Conservation (phyloP, 2,329 filamentous ascomycete genomes). For the Aspergillus sp. region DNA sequence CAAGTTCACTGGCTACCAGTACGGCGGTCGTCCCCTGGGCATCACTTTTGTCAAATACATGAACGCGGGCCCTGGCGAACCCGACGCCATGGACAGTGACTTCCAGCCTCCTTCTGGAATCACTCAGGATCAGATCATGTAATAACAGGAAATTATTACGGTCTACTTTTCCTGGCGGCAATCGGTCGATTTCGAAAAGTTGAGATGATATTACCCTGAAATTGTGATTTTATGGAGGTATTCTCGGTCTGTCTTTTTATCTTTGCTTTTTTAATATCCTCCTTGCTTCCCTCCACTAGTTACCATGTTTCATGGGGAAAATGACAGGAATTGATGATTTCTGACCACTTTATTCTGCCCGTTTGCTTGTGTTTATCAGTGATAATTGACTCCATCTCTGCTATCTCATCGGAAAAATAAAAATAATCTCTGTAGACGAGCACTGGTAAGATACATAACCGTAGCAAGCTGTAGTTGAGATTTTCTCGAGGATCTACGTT, state of each 20-base stretch:
- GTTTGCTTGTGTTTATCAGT: no score
- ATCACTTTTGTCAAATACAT: constrained; percentile 92
- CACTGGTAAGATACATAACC: no score
- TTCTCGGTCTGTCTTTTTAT: constrained; percentile 4
- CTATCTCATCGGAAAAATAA: no score
- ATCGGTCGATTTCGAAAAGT: constrained; percentile 4
- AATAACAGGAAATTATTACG: constrained; percentile 17
- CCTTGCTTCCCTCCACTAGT: background rate
- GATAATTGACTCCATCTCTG: no score
- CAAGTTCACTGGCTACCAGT: constrained; percentile 97
- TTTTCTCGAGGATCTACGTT: no score
- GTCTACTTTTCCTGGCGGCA: constrained; percentile 1
- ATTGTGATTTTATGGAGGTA: constrained; percentile 1
- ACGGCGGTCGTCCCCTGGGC: constrained; percentile 87
- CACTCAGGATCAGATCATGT: constrained; percentile 99
- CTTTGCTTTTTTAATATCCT: background rate
- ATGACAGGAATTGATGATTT: no score
- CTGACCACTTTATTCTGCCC: no score
- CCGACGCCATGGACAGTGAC: constrained; percentile 76
- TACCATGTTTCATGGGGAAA: no score
- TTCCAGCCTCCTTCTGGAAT: constrained; percentile 54
- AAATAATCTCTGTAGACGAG: no score
- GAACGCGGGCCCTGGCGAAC: constrained; percentile 54
- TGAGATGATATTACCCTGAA: constrained; percentile 5
- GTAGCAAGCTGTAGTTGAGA: no score